Percentiles rank a stretch among this genome's conserved stretches.
Evolutionary conservation across 1,284 basidiomycete species (phyloP).

Genomic region (Puccinia triticina): DNA sequence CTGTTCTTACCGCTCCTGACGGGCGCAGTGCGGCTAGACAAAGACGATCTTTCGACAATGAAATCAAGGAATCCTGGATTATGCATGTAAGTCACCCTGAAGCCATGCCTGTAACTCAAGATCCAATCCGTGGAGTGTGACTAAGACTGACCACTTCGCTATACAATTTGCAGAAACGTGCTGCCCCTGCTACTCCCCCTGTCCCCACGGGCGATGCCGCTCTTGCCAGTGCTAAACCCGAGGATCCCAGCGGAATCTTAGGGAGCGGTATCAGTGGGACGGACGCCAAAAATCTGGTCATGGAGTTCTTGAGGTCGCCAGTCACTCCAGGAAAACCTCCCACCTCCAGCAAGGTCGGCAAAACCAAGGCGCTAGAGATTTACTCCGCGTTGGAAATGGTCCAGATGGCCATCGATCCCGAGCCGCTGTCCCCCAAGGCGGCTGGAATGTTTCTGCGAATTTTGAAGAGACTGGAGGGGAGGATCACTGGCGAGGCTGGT

Average conservation of each 20-base stretch:
- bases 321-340: neutral
- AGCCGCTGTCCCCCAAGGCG: neutral
- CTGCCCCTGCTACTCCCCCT: neutral
- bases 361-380: neutral
- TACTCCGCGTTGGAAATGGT: neutral
- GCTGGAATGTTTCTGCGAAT: neutral
- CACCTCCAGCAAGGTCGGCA: neutral
- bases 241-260: neutral
- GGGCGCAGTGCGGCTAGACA: neutral
- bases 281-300: neutral
- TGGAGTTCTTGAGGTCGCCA: neutral
- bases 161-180: neutral
- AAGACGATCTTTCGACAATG: neutral
- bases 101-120: neutral
- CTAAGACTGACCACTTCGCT: neutral
- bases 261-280: neutral
- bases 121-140: neutral
- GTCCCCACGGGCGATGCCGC: too few relatives aligned
- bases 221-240: neutral
- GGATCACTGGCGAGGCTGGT: neutral
- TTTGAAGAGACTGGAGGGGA: neutral
- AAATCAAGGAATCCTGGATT: neutral
- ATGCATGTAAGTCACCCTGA: neutral
- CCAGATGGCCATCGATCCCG: neutral
- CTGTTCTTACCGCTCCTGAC: neutral